Conservation (phyloP, 1,139 yeast species). For the Blastobotrys capitulatus region DNA sequence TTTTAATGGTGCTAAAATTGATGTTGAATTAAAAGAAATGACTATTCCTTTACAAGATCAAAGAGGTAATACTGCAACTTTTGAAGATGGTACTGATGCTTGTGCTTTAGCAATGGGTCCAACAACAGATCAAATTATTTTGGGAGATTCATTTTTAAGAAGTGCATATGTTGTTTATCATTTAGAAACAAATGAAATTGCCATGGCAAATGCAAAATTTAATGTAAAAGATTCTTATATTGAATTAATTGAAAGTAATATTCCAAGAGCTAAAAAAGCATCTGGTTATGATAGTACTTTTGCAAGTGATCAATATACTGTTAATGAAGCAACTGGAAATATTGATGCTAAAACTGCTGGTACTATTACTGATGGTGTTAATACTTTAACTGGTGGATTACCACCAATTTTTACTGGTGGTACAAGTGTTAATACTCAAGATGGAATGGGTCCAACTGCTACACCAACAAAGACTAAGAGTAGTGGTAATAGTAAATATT, state of each 20-base stretch:
- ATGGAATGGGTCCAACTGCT: neutral
- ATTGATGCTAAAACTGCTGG: neutral
- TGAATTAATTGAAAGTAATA: constrained; percentile 22
- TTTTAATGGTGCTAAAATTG: constrained; percentile 29
- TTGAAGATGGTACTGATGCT: constrained; percentile 21
- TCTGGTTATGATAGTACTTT: constrained; percentile 21
- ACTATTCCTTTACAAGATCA: constrained; percentile 6
- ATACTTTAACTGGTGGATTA: neutral
- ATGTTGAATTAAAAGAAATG: constrained; percentile 21
- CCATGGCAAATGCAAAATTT: constrained; percentile 54
- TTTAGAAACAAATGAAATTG: constrained; percentile 56
- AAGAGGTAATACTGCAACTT: constrained; percentile 17
- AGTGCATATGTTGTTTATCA: constrained; percentile 67
- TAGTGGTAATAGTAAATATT: too few relatives aligned
- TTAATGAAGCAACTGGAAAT: constrained; percentile 4
- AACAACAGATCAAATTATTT: constrained; percentile 40
- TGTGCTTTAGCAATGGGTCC: constrained; percentile 53
- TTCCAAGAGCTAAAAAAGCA: constrained; percentile 30
- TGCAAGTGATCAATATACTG: constrained; percentile 6
- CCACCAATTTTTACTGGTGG: constrained; percentile 1
- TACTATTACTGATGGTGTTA: neutral
- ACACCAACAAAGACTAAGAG: too few relatives aligned
- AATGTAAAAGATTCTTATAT: constrained; percentile 23
- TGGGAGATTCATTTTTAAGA: constrained; percentile 66
- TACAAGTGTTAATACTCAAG: neutral